phyloP scores from a whole-genome alignment of 176 grass and related monocot species.

The Carex scoparia region DNA sequence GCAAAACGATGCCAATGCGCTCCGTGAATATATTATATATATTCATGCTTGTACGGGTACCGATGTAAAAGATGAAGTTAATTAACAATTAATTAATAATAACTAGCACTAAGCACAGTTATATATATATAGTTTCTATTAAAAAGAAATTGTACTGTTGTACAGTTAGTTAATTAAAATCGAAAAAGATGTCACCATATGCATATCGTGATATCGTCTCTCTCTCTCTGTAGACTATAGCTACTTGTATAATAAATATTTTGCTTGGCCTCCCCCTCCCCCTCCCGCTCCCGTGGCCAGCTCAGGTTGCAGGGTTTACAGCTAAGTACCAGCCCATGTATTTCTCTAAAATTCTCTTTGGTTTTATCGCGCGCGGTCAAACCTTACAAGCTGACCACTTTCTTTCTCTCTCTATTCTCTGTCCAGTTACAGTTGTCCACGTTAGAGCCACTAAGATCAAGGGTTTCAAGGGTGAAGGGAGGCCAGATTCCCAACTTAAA shows the following conservation, averaged over 20 bases:
- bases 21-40: not conserved
- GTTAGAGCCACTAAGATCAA: constrained; percentile 37
- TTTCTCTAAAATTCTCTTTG: constrained; percentile 5
- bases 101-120: not conserved
- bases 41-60: too few species aligned
- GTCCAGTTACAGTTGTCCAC: constrained; percentile 58
- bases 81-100: not conserved
- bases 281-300: constrained; percentile 34
- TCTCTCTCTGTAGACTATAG: not conserved
- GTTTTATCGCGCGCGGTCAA: constrained; percentile 27
- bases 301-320: constrained; percentile 56
- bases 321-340: constrained; percentile 49
- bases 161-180: not conserved
- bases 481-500: constrained; percentile 20
- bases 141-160: not conserved
- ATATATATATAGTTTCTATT: not conserved
- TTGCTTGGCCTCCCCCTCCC: not conserved
- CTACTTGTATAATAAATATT: constrained; percentile 1
- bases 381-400: constrained; percentile 33
- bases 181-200: not conserved
- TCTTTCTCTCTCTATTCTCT: constrained; percentile 30
- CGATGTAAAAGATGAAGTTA: too few species aligned
- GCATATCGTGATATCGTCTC: not conserved
- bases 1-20: not conserved
- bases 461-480: too few species aligned